Evolutionary conservation across 2,329 filamentous ascomycete species (phyloP), one percentile per base, ranked within the genome.

Genomic region (Venturia aucupariae): DNA sequence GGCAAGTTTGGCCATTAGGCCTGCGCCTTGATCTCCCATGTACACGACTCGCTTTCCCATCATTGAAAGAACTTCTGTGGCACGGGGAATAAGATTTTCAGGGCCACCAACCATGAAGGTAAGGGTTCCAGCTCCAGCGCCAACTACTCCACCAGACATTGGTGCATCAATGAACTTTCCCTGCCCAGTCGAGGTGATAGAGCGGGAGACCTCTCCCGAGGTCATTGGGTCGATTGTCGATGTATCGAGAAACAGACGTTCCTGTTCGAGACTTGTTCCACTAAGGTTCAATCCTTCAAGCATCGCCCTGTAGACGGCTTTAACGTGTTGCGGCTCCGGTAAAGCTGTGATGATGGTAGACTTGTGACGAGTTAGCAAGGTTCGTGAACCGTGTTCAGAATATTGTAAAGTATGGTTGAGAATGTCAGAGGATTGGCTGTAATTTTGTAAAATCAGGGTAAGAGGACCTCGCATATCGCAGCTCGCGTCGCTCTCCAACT

Each of bases 81-180:
- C 81, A 13, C 84, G 82, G 1, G 85, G 77, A 1, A 94, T 80
- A 0, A 90, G 74, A 4, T 82, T 78, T 0, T 79, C 72, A 0
- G 86, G 80, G 7, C 87, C 83, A 54, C 94, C 94, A 64, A 97
- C 86, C 94, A 99, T 97, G 75, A 99, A 99, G 0, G 92, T 96
- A 65, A 99, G 80, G 0, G 91, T 92, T 41, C 89, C 94, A 15
- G 91, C 91, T 6, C 86, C 82, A 13, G 94, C 94, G 54, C 93
- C 94, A 5, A 97, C 91, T 0, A 97, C 92, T 61, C 94, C 94
- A 60, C 94, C 94, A 0, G 93, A 97, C 88, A 99, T 96, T 55
- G 94, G 94, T 3, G 94, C 93, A 73, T 99, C 94, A 65, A 97
- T 87, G 72, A 97, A 97, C 62, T 82, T 82, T 63, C 90, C 90